Percentiles rank a stretch among this genome's conserved stretches.
phyloP scores from a whole-genome alignment of 805 yeast genomes.

The Kodamaea hsintzibuensis region DNA sequence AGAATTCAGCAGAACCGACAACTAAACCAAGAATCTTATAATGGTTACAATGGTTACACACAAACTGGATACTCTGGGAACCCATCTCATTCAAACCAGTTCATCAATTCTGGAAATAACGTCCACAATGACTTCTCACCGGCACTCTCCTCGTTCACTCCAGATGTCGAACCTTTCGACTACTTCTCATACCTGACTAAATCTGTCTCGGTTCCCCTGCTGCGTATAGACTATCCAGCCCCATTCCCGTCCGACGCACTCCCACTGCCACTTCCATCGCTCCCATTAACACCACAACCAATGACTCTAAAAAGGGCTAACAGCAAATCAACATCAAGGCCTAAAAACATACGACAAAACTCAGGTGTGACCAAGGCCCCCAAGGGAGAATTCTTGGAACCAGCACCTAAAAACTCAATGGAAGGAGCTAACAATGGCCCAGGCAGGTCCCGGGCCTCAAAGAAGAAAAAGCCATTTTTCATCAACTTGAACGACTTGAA shows the following conservation, averaged over 20 bases:
- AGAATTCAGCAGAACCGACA: too few species aligned
- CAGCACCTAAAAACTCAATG: neutral
- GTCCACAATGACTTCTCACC: neutral
- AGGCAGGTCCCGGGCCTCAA: slow-evolving; percentile 3
- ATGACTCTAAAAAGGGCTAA: neutral
- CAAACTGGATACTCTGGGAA: too few species aligned
- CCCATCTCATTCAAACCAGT: too few species aligned
- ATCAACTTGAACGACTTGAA: slow-evolving; percentile 15
- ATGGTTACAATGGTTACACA: too few species aligned
- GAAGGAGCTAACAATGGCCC: slow-evolving; percentile 1
- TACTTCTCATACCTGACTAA: neutral
- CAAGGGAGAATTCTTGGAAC: slow-evolving; percentile 1
- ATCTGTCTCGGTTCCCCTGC: neutral
- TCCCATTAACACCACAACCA: neutral
- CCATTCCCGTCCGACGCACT: slow-evolving; percentile 6
- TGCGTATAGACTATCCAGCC: slow-evolving; percentile 1
- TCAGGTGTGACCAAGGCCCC: slow-evolving; percentile 10
- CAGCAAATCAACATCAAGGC: slow-evolving; percentile 5
- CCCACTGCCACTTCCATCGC: slow-evolving; percentile 4
- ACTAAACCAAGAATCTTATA: too few species aligned
- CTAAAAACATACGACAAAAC: slow-evolving; percentile 17
- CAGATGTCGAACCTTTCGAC: neutral
- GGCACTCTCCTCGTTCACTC: neutral
- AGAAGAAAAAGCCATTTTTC: slow-evolving; percentile 9
- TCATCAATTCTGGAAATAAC: too few species aligned